Base-by-base conservation (phyloP, 768 basidiomycete genomes). In the Tricholoma saponaceum region DNA sequence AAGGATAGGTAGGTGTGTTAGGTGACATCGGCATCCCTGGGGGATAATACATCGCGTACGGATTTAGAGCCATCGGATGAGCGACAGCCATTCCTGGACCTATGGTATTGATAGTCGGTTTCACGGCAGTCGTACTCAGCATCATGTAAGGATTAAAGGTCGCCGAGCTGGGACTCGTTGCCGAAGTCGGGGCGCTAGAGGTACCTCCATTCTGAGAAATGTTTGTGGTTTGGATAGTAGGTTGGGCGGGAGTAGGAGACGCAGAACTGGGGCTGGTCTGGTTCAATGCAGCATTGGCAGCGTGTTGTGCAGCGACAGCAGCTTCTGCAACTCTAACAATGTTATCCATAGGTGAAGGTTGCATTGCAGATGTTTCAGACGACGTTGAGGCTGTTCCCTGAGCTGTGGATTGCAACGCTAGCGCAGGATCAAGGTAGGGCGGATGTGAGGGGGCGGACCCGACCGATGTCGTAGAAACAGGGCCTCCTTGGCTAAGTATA, bases 21-120 rank as follows among this genome's bases (percentile, higher is more conserved):
- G 79, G 77, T 13, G 75, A 73, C 35, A 69, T 60, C 20, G 77
- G 76, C 5, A 75, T 72, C 18, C 69, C 69, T 13, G 77, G 72
- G 18, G 74, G 69, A 54, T 80, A 80, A 55, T 75, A 75, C 47
- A 77, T 58, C 25, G 75, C 68, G 52, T 80, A 79, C 10, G 79
- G 78, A 56, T 78, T 77, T 52, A 64, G 51, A 39, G 63, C 54
- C 28, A 58, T 30, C 18, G 60, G 52, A 25, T 52, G 49, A 18
- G 55, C 49, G 51, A 54, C 28, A 30, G 47, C 16, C 47, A 57
- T 56, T 14, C 52, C 58, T 28, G 51, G 33, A 26, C 55, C 59
- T 66, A 71, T 66, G 12, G 67, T 68, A 49, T 72, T 70, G 2
- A 59, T 35, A 7, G n/a, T 56, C 56, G 64, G 54, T 51, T 56